Base-by-base conservation (phyloP, 2,329 filamentous ascomycete species). In the Fonsecaea pedrosoi region DNA sequence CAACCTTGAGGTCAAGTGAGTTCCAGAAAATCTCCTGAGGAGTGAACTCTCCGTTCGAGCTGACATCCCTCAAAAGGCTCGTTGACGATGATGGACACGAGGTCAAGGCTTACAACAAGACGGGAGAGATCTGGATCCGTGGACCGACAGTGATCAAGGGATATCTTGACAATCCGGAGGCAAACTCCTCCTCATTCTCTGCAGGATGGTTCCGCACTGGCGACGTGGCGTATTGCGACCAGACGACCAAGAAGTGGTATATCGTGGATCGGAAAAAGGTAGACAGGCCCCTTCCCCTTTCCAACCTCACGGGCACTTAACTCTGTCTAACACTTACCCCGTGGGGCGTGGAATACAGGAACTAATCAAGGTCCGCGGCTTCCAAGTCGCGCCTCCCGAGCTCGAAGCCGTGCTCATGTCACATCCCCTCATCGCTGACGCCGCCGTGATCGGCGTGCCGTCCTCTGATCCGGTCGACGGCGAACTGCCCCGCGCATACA, bases 81-180 rank as follows among this genome's bases (percentile, higher is more conserved):
- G 40, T 65, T 6, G 85, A 88, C 72, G 84, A 88, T 10, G 74
- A 82, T 0, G 85, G 83, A 0, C 80, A 78, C 0, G 84, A 87
- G 62, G 83, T 88, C 59, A 81, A 82, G 0, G 81, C 74, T 2
- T 84, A 80, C 63, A 78, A 80, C 18, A 77, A 80, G 0, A 75
- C 77, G 3, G 86, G 86, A 2, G 81, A 83, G 65, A 65, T 84
- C 9, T 78, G 78, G 54, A 75, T 83, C 18, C 77, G 78, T 0
- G 85, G 85, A 0, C 84, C 84, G 0, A 83, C 81, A 1, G 77
- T 87, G 1, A 82, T 84, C 2, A 80, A 78, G 2, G 84, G 85
- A 0, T 88, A 87, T 72, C 83, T 82, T 68, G 80, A 84, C 53
- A 84, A 86, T 50, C 18, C 54, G n/a, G 54, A n/a, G 21, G 63